Base-by-base conservation (phyloP, 1,284 basidiomycete species). In the Termitomyces sp. region DNA sequence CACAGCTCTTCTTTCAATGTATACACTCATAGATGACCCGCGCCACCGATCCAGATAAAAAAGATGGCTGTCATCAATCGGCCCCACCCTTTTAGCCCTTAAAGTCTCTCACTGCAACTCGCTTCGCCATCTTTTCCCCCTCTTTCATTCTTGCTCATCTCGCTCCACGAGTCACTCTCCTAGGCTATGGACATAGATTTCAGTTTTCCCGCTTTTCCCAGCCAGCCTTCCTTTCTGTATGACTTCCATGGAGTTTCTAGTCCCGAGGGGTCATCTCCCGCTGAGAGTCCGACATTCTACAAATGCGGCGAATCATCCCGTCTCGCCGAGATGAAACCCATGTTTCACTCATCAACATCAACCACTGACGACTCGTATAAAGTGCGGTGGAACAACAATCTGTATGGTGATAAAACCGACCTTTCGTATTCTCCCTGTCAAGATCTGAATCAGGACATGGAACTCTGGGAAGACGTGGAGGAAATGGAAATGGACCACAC, bases 1-100 rank as follows among this genome's bases (percentile, higher is more conserved):
- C 48, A 52, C 42, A 38, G 49, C 34, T 47, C 54, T 52, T 55
- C 55, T 59, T 60, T 55, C 55, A 55, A 51, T 50, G 50, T 44
- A 46, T 54, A 56, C 60, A 55, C 54, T 54, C 50, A 58, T 57
- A 52, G 54, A 34, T 57, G 52, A 56, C 53, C 55, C 58, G 58
- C 54, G 56, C 60, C 56, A 61, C 56, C 50, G 52, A 42, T 57
- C 49, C 48, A 54, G 35, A 56, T 59, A 59, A 56, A n/a, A 60
- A 47, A 49, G 50, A 37, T 39, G 39, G 43, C 33, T 53, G 38
- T 16, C 50, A 46, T 59, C 54, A 59, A 57, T 53, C 43, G 38
- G 30, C 31, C 45, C 55, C 46, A 46, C 28, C 28, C 28, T 45
- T 42, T 43, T 44, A 28, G 21, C 51, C 47, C 49, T 48, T 52